Base-by-base conservation (phyloP, 805 yeast genomes). In the Priceomyces haplophilus region DNA sequence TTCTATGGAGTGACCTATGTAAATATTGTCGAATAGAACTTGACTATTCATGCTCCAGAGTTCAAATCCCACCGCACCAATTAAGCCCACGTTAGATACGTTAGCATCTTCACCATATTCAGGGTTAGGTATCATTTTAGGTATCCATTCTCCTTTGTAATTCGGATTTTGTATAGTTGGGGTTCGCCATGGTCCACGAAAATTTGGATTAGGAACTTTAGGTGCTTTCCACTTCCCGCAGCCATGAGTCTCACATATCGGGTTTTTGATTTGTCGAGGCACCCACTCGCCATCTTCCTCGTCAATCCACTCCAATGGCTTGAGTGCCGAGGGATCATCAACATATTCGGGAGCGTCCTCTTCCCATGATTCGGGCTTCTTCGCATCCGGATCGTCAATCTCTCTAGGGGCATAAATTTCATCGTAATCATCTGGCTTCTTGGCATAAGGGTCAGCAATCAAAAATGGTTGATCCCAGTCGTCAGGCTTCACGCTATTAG, bases 241-340 rank as follows among this genome's bases (percentile, higher is more conserved):
- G 4, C 95, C 95, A 41, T 72, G 75, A 24, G 62, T 51, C 23
- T 65, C 71, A 64, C 97, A 89, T 44, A 69, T 79, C 8, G 97
- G 96, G 59, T 89, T 89, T 35, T 67, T 68, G 37, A 88, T 71
- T 37, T 70, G 61, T 19, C 91, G 89, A 2, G 89, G 83, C 34
- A 69, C 54, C 95, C 95, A 90, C 54, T 75, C 82, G 4, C 96
- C 97, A 58, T 88, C 96, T 58, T 85, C 90, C 51, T 83, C 90
- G 33, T 87, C 96, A 57, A 86, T 86, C 97, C 97, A 89, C 55
- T 76, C 83, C 35, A 71, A 83, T 15, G 96, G 96, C 53, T 73
- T 77, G 24, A 46, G 56, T 21, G 87, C 83, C 1, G 68, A 72
- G 31, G 95, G 88, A 59, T 89, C 93, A 8, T 75, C 64, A 44